Conservation (phyloP, 495 filamentous ascomycete species). For the Aspergillus nidulans region DNA sequence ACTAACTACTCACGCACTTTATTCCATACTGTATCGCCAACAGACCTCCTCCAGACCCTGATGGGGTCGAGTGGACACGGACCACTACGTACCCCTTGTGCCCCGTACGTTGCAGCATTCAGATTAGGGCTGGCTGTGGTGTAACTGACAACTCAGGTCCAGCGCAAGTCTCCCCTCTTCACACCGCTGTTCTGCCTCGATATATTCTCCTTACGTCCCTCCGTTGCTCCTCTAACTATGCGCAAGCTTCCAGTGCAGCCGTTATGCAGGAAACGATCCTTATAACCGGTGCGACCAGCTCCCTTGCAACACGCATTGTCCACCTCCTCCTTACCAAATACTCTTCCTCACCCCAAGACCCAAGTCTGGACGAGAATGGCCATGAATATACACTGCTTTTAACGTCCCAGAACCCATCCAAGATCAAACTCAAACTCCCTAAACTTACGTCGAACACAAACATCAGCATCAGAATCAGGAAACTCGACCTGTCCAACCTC, state of each 20-base stretch:
- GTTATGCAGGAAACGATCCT: constrained; percentile 30
- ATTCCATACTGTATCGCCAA: too few species aligned
- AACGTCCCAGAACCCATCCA: constrained; percentile 35
- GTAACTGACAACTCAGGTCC: background rate
- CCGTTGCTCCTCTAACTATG: background rate
- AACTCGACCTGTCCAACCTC: constrained; percentile 36
- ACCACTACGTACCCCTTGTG: background rate
- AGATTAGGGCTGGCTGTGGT: background rate
- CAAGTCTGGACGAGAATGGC: background rate
- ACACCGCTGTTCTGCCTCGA: background rate
- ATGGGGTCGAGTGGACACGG: too few species aligned
- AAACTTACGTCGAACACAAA: background rate
- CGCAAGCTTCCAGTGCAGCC: background rate
- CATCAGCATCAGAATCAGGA: constrained; percentile 24
- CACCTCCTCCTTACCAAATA: constrained; percentile 29
- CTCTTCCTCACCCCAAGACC: background rate
- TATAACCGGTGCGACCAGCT: constrained; percentile 45
- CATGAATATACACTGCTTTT: constrained; percentile 32
- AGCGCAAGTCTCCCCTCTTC: background rate
- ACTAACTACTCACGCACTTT: too few species aligned
- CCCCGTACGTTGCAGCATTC: background rate
- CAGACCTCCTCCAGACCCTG: background rate
- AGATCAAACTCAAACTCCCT: background rate
- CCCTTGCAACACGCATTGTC: constrained; percentile 32
- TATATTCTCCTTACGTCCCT: background rate